phyloP scores from a whole-genome alignment of 176 grass and related monocot species.

The Oryza glumipatula region DNA sequence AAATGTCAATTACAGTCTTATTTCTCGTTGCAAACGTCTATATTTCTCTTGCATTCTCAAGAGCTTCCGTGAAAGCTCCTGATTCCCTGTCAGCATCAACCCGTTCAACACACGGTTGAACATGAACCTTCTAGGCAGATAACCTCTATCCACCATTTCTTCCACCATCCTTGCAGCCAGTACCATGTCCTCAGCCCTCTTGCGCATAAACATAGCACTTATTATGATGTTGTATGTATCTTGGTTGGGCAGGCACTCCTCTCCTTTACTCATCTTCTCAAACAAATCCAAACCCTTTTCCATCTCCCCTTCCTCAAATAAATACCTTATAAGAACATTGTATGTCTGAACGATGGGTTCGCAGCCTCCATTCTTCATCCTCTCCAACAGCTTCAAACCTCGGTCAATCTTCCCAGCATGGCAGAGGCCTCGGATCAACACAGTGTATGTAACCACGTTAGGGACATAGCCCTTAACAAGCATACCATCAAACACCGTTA shows the following conservation, averaged over 20 bases:
- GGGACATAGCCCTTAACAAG: constrained; percentile 48
- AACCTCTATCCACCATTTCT: constrained; percentile 86
- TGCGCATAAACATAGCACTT: constrained; percentile 91
- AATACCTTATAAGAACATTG: constrained; percentile 80
- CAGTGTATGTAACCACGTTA: constrained; percentile 72
- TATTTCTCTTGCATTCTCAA: constrained; percentile 89
- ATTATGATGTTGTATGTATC: constrained; percentile 94
- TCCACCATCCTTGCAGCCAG: constrained; percentile 77
- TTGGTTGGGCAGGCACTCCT: constrained; percentile 74
- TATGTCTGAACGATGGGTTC: constrained; percentile 75
- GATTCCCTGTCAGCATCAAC: constrained; percentile 81
- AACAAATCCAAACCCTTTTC: constrained; percentile 80
- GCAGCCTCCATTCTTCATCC: constrained; percentile 67
- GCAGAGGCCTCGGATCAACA: constrained; percentile 83
- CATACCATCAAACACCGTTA: constrained; percentile 72
- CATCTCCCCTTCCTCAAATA: constrained; percentile 75
- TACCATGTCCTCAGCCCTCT: constrained; percentile 73
- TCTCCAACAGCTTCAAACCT: constrained; percentile 66
- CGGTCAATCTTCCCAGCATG: constrained; percentile 66
- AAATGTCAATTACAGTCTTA: constrained; percentile 61
- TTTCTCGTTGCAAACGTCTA: constrained; percentile 51
- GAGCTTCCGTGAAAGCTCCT: constrained; percentile 70
- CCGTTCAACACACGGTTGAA: constrained; percentile 88
- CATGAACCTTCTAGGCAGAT: constrained; percentile 93
- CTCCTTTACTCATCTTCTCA: constrained; percentile 64